Percentiles rank a stretch among this genome's conserved stretches.
Evolutionary conservation across 208 protist species (phyloP).

Genomic region (Crithidia mellificae): DNA sequence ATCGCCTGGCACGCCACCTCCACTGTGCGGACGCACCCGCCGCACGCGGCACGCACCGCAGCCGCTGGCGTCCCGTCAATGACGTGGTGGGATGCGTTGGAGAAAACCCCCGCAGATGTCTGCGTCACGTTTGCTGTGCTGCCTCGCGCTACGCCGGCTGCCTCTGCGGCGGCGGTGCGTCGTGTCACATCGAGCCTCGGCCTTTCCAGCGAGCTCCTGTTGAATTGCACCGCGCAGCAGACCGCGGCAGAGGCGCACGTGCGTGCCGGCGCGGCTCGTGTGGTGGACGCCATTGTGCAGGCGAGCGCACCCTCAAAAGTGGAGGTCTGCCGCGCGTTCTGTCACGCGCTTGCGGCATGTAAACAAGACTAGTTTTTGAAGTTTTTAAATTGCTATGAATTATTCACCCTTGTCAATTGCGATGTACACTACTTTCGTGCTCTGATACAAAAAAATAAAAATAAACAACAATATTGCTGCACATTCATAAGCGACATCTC

Average conservation of each 20-base stretch:
- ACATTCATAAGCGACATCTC: no score
- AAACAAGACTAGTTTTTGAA: not conserved
- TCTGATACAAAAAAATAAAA: no score
- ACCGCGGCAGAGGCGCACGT: conserved; percentile 29
- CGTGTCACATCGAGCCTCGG: conserved; percentile 28
- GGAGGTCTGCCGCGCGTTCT: conserved; percentile 1
- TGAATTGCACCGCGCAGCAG: conserved; percentile 46
- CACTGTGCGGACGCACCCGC: conserved; percentile 7
- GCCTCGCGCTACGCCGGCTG: not conserved
- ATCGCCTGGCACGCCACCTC: conserved; percentile 14
- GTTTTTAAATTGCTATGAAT: not conserved
- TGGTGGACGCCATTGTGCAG: conserved; percentile 26
- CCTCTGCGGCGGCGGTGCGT: not conserved
- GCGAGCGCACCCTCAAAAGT: not conserved
- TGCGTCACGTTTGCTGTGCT: conserved; percentile 25
- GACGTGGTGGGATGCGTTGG: conserved; percentile 9
- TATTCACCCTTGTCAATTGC: not conserved
- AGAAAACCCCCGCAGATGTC: not conserved
- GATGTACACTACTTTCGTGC: no score
- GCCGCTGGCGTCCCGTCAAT: not conserved
- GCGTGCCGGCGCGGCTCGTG: conserved; percentile 16
- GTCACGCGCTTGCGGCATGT: conserved; percentile 8
- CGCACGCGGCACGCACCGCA: not conserved
- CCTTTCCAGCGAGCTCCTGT: conserved; percentile 21
- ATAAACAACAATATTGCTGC: no score